These are phyloP conservation scores for Ceratocystis variospora DNA, from an alignment of 2,329 filamentous ascomycete species.

Conservation along the genomic window DNA sequence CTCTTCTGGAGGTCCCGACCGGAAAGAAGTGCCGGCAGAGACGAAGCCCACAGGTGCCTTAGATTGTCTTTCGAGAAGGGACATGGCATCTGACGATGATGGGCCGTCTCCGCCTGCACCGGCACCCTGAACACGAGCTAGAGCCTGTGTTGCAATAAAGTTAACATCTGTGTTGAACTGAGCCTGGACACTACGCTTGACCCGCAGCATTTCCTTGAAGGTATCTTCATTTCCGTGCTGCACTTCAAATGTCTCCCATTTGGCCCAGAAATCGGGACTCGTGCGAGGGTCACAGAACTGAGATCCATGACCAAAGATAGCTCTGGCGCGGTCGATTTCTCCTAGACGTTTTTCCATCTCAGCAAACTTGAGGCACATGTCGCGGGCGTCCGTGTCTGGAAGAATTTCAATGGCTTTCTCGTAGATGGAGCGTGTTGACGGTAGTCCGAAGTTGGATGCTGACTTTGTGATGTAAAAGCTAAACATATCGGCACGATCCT, in stretches of 20 bases:
- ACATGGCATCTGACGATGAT: slow-evolving; percentile 48
- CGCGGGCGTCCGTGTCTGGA: slow-evolving; percentile 80
- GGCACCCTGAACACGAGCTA: slow-evolving; percentile 60
- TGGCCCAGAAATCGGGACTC: slow-evolving; percentile 80
- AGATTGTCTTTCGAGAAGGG: slow-evolving; percentile 74
- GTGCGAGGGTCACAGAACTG: slow-evolving; percentile 95
- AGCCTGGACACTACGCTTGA: slow-evolving; percentile 93
- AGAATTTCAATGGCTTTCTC: slow-evolving; percentile 89
- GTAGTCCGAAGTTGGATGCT: slow-evolving; percentile 91
- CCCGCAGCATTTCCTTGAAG: slow-evolving; percentile 96
- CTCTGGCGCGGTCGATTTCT: slow-evolving; percentile 85
- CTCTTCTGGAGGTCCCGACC: slow-evolving; percentile 54
- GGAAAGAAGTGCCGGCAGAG: slow-evolving; percentile 42
- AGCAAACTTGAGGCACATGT: slow-evolving; percentile 98
- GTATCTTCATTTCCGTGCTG: slow-evolving; percentile 98
- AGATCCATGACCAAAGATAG: slow-evolving; percentile 90
- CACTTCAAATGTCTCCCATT: slow-evolving; percentile 95
- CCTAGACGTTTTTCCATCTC: slow-evolving; percentile 88
- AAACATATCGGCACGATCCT: slow-evolving; percentile 94
- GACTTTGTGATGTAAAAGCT: slow-evolving; percentile 99
- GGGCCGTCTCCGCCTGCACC: slow-evolving; percentile 42
- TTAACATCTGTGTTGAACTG: slow-evolving; percentile 99
- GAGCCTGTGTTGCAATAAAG: slow-evolving; percentile 90
- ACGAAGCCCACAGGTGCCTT: slow-evolving; percentile 83
- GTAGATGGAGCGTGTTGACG: slow-evolving; percentile 89